These are phyloP conservation scores for Silene coronaria DNA, from an alignment of 179 eudicot species.

Conservation along the genomic window DNA sequence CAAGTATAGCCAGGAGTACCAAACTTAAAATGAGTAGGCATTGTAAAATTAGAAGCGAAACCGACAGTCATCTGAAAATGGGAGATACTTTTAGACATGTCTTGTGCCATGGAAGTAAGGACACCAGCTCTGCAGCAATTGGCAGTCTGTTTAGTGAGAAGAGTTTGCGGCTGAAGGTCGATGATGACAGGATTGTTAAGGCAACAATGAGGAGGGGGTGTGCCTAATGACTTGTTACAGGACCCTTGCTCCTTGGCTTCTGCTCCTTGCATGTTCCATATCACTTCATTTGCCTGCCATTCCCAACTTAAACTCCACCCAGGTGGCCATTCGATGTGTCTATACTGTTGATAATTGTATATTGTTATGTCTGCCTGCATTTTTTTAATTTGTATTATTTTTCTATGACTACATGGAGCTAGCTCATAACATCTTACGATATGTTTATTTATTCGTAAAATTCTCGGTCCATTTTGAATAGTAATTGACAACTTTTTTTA, in stretches of 20 bases:
- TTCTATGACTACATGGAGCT: too few species aligned
- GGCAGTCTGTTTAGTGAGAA: slow-evolving; percentile 45
- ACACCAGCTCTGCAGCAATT: slow-evolving; percentile 86
- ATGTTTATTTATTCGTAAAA: too few species aligned
- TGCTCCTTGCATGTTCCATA: slow-evolving; percentile 69
- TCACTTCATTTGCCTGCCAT: slow-evolving; percentile 61
- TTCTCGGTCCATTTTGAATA: too few species aligned
- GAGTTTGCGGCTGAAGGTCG: slow-evolving; percentile 61
- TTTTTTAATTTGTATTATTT: too few species aligned
- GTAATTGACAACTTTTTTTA: too few species aligned
- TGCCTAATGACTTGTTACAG: slow-evolving; percentile 46
- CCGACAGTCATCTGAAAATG: slow-evolving; percentile 63
- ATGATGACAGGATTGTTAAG: slow-evolving; percentile 59
- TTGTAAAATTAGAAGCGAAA: background rate
- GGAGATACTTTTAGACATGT: slow-evolving; percentile 34
- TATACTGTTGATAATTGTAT: slow-evolving; percentile 60
- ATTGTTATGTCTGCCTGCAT: slow-evolving; percentile 56
- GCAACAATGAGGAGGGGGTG: slow-evolving; percentile 74
- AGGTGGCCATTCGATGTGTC: slow-evolving; percentile 71
- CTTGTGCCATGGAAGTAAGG: slow-evolving; percentile 56
- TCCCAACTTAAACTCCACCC: slow-evolving; percentile 83
- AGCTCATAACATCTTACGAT: too few species aligned
- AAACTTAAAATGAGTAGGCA: slow-evolving; percentile 47
- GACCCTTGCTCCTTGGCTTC: slow-evolving; percentile 85
- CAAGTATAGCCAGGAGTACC: slow-evolving; percentile 72